Conservation (phyloP, 768 basidiomycete genomes). For the Sutorius australiensis region DNA sequence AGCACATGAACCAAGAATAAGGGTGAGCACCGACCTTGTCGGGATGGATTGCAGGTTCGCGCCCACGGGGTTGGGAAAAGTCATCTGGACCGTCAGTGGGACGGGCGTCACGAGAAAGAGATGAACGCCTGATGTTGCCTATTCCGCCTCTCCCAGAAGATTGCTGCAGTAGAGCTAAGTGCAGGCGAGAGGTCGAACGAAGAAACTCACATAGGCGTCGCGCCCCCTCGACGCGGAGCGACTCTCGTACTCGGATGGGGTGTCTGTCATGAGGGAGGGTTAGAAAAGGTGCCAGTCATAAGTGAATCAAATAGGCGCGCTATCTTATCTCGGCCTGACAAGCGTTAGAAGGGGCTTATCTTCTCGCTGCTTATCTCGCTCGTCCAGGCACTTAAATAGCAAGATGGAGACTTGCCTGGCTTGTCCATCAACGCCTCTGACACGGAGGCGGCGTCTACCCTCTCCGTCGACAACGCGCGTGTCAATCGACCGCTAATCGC, state of each 20-base stretch:
- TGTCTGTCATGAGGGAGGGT: constrained; percentile 24
- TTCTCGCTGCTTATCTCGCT: constrained; percentile 15
- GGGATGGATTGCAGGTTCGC: constrained; percentile 46
- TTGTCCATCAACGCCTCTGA: constrained; percentile 15
- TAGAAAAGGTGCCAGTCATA: not conserved
- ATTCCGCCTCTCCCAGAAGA: constrained; percentile 67
- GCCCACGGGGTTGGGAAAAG: constrained; percentile 47
- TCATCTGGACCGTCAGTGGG: constrained; percentile 49
- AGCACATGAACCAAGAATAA: not conserved
- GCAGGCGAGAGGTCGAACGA: not conserved
- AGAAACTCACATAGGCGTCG: constrained; percentile 49
- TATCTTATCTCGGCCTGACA: constrained; percentile 11
- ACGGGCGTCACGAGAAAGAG: constrained; percentile 43
- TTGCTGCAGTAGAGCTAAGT: constrained; percentile 28
- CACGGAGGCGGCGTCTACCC: not conserved
- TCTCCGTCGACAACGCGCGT: constrained; percentile 11
- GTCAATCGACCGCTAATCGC: constrained; percentile 18
- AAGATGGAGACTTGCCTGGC: constrained; percentile 4
- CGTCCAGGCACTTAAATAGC: constrained; percentile 3
- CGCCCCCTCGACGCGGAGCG: constrained; percentile 59
- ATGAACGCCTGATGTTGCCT: constrained; percentile 59
- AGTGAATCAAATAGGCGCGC: not conserved
- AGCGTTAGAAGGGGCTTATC: constrained; percentile 20
- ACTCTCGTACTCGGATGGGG: constrained; percentile 19
- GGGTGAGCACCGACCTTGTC: constrained; percentile 31